Evolutionary conservation across 2,329 filamentous ascomycete genomes (phyloP).

Genomic region (Ophiostoma sp.): DNA sequence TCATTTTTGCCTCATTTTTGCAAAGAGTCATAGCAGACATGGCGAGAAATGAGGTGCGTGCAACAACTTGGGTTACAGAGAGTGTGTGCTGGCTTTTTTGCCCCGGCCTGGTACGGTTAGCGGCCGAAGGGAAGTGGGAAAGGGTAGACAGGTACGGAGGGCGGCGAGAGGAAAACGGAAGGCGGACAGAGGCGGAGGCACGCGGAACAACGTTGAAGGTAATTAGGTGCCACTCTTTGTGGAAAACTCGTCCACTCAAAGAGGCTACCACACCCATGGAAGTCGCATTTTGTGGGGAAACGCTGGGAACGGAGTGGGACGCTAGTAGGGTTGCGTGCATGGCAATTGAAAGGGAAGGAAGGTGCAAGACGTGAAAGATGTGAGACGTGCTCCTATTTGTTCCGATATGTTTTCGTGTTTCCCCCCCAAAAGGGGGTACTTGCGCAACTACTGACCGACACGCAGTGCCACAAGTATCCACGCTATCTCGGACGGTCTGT

Average conservation of each 20-base stretch:
- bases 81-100: background rate
- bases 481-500: background rate
- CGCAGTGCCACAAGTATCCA: constrained; percentile 7
- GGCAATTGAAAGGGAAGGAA: background rate
- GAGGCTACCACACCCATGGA: no score
- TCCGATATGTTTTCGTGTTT: constrained; percentile 24
- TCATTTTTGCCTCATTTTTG: constrained; percentile 4
- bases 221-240: background rate
- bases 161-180: constrained; percentile 5
- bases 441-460: background rate
- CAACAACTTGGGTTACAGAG: background rate
- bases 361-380: background rate
- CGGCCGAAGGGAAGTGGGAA: constrained; percentile 25
- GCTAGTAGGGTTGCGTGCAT: constrained; percentile 12
- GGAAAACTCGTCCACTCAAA: no score
- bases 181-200: background rate
- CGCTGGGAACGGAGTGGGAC: background rate
- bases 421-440: background rate
- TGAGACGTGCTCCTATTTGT: constrained; percentile 1
- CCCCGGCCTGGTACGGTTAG: constrained; percentile 18
- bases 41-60: background rate
- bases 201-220: background rate
- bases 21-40: background rate
- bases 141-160: background rate
- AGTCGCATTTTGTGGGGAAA: constrained; percentile 26